Evolutionary conservation across 2,329 filamentous ascomycete genomes (phyloP), one percentile per base, ranked within the genome.

Genomic region (Ceratocystis eucalypticola): DNA sequence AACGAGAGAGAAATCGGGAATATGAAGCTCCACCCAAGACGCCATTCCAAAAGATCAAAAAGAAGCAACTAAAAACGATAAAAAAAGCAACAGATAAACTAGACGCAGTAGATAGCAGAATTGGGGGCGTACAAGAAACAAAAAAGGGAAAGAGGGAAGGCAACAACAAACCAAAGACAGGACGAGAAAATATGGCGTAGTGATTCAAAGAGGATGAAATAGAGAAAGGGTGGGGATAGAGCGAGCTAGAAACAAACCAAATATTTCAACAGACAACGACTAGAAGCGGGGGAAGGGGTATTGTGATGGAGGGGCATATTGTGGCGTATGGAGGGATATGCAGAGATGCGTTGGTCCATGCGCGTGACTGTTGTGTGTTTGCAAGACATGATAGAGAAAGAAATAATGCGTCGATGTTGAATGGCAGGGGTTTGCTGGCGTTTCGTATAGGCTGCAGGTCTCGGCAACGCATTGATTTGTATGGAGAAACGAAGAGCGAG

Each of bases 1-100:
- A 59, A 59, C 28, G 69, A 70, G 68, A 70, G 68, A 73, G 70
- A 74, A 71, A 71, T 71, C 70, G 70, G 69, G 71, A 68, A 67
- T 70, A 70, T 70, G 67, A 68, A 69, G 66, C 66, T 68, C 66
- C 62, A 65, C 65, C 62, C 65, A 64, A 66, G 66, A 66, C 53
- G 69, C 64, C 65, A 70, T 69, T 69, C 71, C 66, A 67, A 61
- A 63, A 62, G 53, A 64, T 62, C 59, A 68, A 70, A 69, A 67
- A 67, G 66, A 48, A 61, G 61, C 30, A 69, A 46, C 63, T 67
- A 67, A 66, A 67, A 65, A 65, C 62, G 65, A 68, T 25, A 25
- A 61, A 68, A 64, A 69, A 65, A 66, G 48, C 17, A 65, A 61
- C 45, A 55, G 33, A 37, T 55, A 44, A 65, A 65, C 20, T 15